Evolutionary conservation across 2,329 filamentous ascomycete species (phyloP).

Genomic region (Kalaharituber pfeilii): DNA sequence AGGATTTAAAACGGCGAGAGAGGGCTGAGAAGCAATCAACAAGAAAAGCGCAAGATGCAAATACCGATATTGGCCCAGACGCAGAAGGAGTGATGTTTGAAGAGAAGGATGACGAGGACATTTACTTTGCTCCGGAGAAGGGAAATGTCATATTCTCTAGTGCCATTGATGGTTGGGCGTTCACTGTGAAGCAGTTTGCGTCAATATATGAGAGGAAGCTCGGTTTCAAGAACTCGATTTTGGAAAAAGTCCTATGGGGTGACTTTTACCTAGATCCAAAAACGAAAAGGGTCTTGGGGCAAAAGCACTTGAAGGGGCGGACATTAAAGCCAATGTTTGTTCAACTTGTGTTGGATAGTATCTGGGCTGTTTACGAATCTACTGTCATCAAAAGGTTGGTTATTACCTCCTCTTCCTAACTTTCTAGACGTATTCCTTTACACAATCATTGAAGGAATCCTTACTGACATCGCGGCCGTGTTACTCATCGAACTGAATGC

Average conservation of each 20-base stretch:
- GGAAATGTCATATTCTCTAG: constrained; percentile 99
- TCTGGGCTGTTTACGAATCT: constrained; percentile 81
- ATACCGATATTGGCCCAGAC: constrained; percentile 40
- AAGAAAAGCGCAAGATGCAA: constrained; percentile 35
- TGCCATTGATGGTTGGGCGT: constrained; percentile 97
- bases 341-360: constrained; percentile 81
- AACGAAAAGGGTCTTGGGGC: constrained; percentile 77
- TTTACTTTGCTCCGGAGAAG: constrained; percentile 95
- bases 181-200: constrained; percentile 88
- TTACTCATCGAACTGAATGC: no score
- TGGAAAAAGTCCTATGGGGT: constrained; percentile 94
- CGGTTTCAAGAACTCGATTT: constrained; percentile 68
- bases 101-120: constrained; percentile 85
- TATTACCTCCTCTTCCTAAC: constrained; percentile 20
- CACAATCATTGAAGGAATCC: constrained; percentile 25
- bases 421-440: constrained; percentile 12
- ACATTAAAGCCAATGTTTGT: constrained; percentile 94
- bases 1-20: constrained; percentile 90
- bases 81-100: constrained; percentile 49
- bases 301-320: constrained; percentile 84
- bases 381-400: constrained; percentile 25
- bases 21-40: constrained; percentile 72
- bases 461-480: constrained; percentile 2
- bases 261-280: constrained; percentile 95
- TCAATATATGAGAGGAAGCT: constrained; percentile 90